phyloP scores from a whole-genome alignment of 192 early-diverging fungal species.

The Coemansia guatemalensis region DNA sequence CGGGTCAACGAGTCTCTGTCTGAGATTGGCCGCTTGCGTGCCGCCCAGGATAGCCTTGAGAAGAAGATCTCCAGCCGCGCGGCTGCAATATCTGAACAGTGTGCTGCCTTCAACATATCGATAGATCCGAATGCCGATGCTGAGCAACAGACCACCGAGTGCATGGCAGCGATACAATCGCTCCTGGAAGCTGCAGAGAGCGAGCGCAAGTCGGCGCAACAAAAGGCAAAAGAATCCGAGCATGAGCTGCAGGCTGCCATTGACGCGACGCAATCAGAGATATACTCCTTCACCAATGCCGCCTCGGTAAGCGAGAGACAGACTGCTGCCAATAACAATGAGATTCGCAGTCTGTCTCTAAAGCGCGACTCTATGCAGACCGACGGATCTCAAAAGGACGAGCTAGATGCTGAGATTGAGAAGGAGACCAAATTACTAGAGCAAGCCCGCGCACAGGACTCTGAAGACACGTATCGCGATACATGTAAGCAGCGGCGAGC shows the following conservation, averaged over 20 bases:
- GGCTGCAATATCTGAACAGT: constrained; percentile 22
- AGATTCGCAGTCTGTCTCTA: constrained; percentile 18
- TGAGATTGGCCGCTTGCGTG: constrained; percentile 33
- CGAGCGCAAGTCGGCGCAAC: constrained; percentile 40
- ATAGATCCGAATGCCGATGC: constrained; percentile 12
- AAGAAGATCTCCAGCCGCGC: constrained; percentile 26
- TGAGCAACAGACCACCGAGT: constrained; percentile 18
- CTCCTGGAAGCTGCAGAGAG: constrained; percentile 52
- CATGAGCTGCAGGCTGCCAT: constrained; percentile 32
- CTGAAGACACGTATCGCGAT: constrained; percentile 18
- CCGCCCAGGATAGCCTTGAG: constrained; percentile 35
- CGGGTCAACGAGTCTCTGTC: constrained; percentile 23
- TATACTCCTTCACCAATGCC: constrained; percentile 24
- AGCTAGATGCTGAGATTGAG: constrained; percentile 27
- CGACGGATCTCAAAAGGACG: constrained; percentile 8
- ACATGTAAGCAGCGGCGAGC: constrained; percentile 36
- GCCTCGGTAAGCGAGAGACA: constrained; percentile 25
- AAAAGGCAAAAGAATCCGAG: constrained; percentile 16
- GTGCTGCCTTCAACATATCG: constrained; percentile 1
- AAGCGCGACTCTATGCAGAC: constrained; percentile 30
- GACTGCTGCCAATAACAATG: constrained; percentile 12
- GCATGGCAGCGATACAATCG: constrained; percentile 14
- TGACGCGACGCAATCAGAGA: constrained; percentile 32
- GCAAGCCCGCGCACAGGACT: constrained; percentile 14
- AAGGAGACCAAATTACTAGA: constrained; percentile 30